Evolutionary conservation across 495 filamentous ascomycete genomes (phyloP).

Genomic region (Penicillium coprophilum): DNA sequence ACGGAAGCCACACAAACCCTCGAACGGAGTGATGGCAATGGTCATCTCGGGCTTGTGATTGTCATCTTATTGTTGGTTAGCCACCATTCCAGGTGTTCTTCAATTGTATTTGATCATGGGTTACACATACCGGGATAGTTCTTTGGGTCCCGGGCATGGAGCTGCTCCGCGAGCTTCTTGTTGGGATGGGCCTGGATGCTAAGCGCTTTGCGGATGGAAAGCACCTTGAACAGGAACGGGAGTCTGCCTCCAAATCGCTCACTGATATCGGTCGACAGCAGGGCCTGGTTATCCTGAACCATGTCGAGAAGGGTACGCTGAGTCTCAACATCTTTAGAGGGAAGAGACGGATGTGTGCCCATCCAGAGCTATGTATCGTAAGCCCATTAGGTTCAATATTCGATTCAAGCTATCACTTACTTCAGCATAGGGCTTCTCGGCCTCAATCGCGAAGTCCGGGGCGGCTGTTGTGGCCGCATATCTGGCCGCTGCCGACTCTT

Average conservation of each 20-base stretch:
- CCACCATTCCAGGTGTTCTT: background rate
- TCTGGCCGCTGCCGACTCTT: slow-evolving; percentile 68
- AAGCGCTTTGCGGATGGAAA: slow-evolving; percentile 89
- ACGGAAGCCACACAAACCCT: slow-evolving; percentile 93
- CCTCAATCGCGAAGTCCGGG: slow-evolving; percentile 69
- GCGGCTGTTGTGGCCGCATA: slow-evolving; percentile 76
- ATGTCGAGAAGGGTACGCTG: slow-evolving; percentile 86
- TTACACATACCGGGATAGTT: slow-evolving; percentile 75
- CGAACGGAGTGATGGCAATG: slow-evolving; percentile 93
- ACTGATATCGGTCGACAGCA: slow-evolving; percentile 70
- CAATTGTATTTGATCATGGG: background rate
- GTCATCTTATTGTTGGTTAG: slow-evolving; percentile 60
- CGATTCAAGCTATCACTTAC: slow-evolving; percentile 40
- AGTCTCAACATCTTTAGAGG: slow-evolving; percentile 83
- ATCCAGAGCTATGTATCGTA: slow-evolving; percentile 77
- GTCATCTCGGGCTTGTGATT: slow-evolving; percentile 99
- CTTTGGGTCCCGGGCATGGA: slow-evolving; percentile 81
- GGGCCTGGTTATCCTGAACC: slow-evolving; percentile 80
- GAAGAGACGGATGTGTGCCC: slow-evolving; percentile 95
- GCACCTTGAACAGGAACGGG: slow-evolving; percentile 96
- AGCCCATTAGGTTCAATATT: slow-evolving; percentile 19
- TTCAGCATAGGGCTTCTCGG: slow-evolving; percentile 81
- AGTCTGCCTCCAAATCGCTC: slow-evolving; percentile 75
- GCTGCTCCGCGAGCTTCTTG: slow-evolving; percentile 89
- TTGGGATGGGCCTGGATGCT: slow-evolving; percentile 98